These are phyloP conservation scores for Acrasis kona DNA, from an alignment of 78 protist genomes.

Conservation along the genomic window DNA sequence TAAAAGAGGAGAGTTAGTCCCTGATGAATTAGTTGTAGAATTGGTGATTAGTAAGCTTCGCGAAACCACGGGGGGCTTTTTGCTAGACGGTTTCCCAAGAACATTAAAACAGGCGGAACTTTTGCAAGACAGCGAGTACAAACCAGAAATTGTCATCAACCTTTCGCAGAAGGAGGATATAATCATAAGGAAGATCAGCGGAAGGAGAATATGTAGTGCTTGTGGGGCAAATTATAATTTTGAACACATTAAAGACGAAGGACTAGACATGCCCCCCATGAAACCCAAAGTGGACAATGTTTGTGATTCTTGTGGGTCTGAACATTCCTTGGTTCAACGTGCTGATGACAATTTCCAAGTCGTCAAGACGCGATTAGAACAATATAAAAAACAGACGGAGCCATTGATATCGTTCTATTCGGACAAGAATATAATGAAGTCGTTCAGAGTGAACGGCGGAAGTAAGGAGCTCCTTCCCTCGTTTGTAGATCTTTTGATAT, in stretches of 20 bases:
- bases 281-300: conserved; percentile 6
- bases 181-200: conserved; percentile 11
- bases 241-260: not conserved
- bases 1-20: conserved; percentile 10
- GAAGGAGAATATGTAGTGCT: conserved; percentile 9
- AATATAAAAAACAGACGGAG: not conserved
- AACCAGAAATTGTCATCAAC: conserved; percentile 11
- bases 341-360: conserved; percentile 15
- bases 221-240: conserved; percentile 24
- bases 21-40: conserved; percentile 6
- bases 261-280: conserved; percentile 27
- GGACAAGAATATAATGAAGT: not conserved
- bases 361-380: conserved; percentile 20
- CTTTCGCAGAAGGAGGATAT: conserved; percentile 3
- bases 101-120: conserved; percentile 8
- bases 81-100: conserved; percentile 39
- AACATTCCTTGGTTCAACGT: conserved; percentile 4
- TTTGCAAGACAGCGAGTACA: not conserved
- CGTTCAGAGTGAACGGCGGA: conserved; percentile 14
- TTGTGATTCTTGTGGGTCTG: conserved; percentile 15
- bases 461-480: conserved; percentile 23
- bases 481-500: too few relatives aligned
- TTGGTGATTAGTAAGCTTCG: not conserved
- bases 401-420: conserved; percentile 14
- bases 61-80: not conserved